Evolutionary conservation across 2,329 filamentous ascomycete genomes (phyloP).

Genomic region (Didymella sp.): DNA sequence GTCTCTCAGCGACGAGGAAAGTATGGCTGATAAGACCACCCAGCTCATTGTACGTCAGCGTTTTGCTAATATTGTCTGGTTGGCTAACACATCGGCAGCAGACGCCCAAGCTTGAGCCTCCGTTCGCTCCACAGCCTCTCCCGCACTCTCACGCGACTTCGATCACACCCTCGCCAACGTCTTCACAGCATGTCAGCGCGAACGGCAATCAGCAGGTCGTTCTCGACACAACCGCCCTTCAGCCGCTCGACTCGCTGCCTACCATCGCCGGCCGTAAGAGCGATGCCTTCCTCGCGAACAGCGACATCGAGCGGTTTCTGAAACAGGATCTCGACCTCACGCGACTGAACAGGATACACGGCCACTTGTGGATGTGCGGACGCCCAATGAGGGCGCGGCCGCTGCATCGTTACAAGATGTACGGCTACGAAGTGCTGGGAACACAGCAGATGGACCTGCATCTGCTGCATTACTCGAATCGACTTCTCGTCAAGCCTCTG

Average conservation of each 20-base stretch:
- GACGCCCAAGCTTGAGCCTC: constrained; percentile 24
- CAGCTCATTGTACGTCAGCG: constrained; percentile 7
- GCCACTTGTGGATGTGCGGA: constrained; percentile 48
- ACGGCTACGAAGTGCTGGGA: constrained; percentile 38
- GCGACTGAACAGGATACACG: constrained; percentile 45
- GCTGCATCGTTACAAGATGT: constrained; percentile 48
- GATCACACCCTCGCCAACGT: constrained; percentile 19
- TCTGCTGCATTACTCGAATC: constrained; percentile 43
- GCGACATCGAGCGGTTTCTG: constrained; percentile 38
- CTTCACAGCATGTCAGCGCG: constrained; percentile 14
- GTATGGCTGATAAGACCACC: constrained; percentile 28
- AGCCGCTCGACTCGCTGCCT: constrained; percentile 42
- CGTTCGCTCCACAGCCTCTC: constrained; percentile 34
- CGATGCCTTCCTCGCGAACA: constrained; percentile 31
- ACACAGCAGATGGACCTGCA: constrained; percentile 50
- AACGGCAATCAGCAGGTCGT: constrained; percentile 26
- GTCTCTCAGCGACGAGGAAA: constrained; percentile 6
- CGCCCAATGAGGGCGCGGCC: constrained; percentile 47
- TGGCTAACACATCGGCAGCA: constrained; percentile 3
- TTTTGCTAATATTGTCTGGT: not conserved
- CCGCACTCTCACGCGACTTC: constrained; percentile 18
- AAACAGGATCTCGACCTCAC: constrained; percentile 39
- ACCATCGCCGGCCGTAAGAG: constrained; percentile 38
- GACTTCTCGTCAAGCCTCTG: constrained; percentile 44
- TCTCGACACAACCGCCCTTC: constrained; percentile 30